Base-by-base conservation (phyloP, 1,139 yeast genomes). In the Taphrina wiesneri region DNA sequence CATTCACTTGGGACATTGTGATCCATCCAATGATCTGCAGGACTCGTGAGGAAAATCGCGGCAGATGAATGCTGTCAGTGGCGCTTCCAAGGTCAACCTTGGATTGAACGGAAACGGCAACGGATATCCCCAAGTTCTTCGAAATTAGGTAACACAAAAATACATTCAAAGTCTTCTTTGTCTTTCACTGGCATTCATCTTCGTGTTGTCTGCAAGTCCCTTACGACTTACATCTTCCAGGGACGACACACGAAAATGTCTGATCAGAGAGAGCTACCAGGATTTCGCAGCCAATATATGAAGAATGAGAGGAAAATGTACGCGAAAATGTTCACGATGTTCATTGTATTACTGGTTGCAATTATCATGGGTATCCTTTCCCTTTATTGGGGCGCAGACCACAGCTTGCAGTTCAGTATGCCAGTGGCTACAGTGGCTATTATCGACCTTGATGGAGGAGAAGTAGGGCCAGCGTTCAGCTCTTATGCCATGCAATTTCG, bases 301-400 rank as follows among this genome's bases (percentile, higher is more conserved):
- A 32, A 45, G 34, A 41, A 43, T 19, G 65, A 62, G 34, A 25
- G 65, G 17, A 62, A 62, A 32, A 17, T 23, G 52, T 53, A 36
- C 32, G 17, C 23, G 21, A 62, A 62, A 19, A 53, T 62, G 56
- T 41, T 45, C 28, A 19, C 26, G 11, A 17, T 53, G 39, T 53
- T 54, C 54, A 13, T 53, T 11, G 54, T 62, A 6, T 60, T 62
- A 5, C 47, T 62, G 6, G 46, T 41, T 9, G 39, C 47, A 4
- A 62, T 62, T 26, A 34, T 62, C 41, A 43, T 52, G 45, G 65
- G 65, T 15, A 45, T 62, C 21, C 51, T 51, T 15, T 45, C 45
- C 9, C 21, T 53, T 6, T 62, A 62, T 19, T 62, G 65, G 65
- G 65, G 65, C n/a, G 65, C 65, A 17, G 54, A 52, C 13, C 65